Percentiles rank a stretch among this genome's conserved stretches.
Conservation (phyloP, 2,329 filamentous ascomycete species). For the Fusarium sarcochroum region DNA sequence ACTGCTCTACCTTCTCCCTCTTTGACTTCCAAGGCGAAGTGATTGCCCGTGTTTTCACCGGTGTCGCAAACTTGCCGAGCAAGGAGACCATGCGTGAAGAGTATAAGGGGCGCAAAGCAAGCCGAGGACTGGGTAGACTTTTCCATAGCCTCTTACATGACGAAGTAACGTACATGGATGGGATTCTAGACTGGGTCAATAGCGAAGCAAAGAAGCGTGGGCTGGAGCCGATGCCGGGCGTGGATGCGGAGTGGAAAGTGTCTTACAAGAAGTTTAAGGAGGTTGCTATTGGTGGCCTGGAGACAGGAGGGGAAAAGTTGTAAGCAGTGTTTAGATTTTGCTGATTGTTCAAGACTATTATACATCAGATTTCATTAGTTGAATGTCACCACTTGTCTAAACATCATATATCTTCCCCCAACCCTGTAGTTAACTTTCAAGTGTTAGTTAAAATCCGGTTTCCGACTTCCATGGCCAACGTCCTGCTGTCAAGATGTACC, state of each 20-base stretch:
- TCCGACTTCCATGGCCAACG: too few relatives aligned
- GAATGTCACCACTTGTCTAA: too few relatives aligned
- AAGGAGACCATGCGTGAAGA: constrained; percentile 20
- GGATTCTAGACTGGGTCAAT: constrained; percentile 39
- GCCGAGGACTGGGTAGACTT: constrained; percentile 28
- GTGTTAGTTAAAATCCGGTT: too few relatives aligned
- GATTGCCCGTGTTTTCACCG: constrained; percentile 69
- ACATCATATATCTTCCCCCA: too few relatives aligned
- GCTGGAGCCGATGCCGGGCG: constrained; percentile 24
- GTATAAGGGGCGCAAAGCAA: constrained; percentile 39
- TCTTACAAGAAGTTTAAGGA: too few relatives aligned
- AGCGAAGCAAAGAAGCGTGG: not conserved
- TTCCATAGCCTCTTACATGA: constrained; percentile 44
- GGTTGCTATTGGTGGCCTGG: too few relatives aligned
- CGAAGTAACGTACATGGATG: constrained; percentile 40
- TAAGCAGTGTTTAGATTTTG: too few relatives aligned
- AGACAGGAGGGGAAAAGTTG: too few relatives aligned
- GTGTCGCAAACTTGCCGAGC: constrained; percentile 53
- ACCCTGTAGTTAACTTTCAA: too few relatives aligned
- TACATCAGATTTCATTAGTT: too few relatives aligned
- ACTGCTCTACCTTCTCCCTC: constrained; percentile 75
- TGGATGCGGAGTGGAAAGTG: constrained; percentile 22
- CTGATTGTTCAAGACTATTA: too few relatives aligned
- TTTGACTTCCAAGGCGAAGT: constrained; percentile 79
- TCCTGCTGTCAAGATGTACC: too few relatives aligned